Base-by-base conservation (phyloP, 257 asterid genomes). In the Nicotiana noctiflora region DNA sequence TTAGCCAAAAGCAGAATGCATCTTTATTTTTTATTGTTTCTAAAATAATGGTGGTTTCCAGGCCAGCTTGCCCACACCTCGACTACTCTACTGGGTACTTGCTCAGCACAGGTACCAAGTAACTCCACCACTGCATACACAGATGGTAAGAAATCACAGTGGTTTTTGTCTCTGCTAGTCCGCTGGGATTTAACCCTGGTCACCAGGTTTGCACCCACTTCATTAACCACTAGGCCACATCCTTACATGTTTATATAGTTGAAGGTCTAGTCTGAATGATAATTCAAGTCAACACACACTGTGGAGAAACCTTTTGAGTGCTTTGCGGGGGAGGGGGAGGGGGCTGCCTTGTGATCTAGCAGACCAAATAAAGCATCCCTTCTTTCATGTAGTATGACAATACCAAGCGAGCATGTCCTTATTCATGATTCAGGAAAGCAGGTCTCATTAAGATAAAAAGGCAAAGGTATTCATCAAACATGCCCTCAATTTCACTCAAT, bases 401-500 rank as follows among this genome's bases (percentile, higher is more conserved):
- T 46, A 72, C 49, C 19, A 72, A 46, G 8, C 37, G 8, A 21
- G 37, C 59, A 72, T 46, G 32, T 21, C 59, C 56, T 40, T 40
- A 51, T n/a, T 21, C n/a, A 19, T 21, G 37, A 44, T 72, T 44
- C 8, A 70, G 8, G 34, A 44, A n/a, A 46, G 3, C 37, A 0
- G 14, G 59, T 13, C 23, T 46, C 37, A 72, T 72, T 14, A 72
- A 72, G 23, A 72, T 12, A 72, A 44, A 25, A 40, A 70, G 57
- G 34, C 77, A 70, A 72, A 72, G 60, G 60, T 72, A 72, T 44
- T 55, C 60, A 70, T 23, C 77, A 72, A 72, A 72, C 21, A 31
- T 44, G 77, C 77, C 77, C 25, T 12, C 37, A 46, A 70, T 21
- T 13, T 72, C 77, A 72, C 23, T 46, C 60, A 44, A 46, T 44